Conservation (phyloP, 2,329 filamentous ascomycete genomes). For the Cordyceps farinosa region DNA sequence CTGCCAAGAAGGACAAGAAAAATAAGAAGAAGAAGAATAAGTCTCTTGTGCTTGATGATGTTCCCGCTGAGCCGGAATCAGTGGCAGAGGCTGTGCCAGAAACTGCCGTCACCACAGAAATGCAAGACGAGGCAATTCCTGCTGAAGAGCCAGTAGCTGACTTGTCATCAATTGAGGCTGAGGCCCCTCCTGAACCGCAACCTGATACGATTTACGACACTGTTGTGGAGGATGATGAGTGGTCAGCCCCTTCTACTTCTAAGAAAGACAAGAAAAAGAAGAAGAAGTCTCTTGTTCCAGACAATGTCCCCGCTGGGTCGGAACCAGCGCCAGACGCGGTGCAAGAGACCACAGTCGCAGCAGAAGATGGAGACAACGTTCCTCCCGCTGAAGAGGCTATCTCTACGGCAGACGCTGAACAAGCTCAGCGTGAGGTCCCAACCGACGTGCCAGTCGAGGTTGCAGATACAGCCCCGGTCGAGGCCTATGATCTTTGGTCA, state of each 20-base stretch:
- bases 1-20: conserved; percentile 32
- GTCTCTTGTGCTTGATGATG: not conserved
- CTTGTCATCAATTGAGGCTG: not conserved
- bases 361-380: not conserved
- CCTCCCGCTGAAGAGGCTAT: not conserved
- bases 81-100: not conserved
- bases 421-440: not conserved
- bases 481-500: conserved; percentile 15
- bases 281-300: conserved; percentile 13
- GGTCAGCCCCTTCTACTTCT: conserved; percentile 14
- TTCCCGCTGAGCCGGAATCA: not conserved
- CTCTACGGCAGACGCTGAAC: not conserved
- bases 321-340: not conserved
- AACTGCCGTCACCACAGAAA: not conserved
- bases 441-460: not conserved
- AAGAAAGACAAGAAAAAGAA: conserved; percentile 29
- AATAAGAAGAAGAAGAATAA: conserved; percentile 26
- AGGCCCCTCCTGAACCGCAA: not conserved
- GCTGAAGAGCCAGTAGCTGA: not conserved
- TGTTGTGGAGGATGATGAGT: conserved; percentile 9
- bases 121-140: not conserved
- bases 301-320: conserved; percentile 13
- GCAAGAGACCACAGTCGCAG: not conserved
- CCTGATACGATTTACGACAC: not conserved
- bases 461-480: not conserved